Percentiles rank a stretch among this genome's conserved stretches.
Conservation (phyloP, 2,329 filamentous ascomycete species). For the Pezicula radicicola region DNA sequence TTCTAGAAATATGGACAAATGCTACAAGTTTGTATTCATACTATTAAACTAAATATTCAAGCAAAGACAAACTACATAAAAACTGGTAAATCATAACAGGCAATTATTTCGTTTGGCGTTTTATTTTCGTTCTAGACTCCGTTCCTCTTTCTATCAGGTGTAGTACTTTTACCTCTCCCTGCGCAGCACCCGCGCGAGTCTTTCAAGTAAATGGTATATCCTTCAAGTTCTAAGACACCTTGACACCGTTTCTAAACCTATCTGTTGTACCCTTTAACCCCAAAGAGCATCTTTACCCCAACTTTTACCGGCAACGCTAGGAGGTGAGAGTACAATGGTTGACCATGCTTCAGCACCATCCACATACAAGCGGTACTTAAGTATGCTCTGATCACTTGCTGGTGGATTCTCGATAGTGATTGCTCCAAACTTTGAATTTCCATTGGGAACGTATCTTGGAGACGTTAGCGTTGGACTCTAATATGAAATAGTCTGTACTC, state of each 20-base stretch:
- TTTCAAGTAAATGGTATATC: not conserved
- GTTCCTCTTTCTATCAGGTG: too few relatives aligned
- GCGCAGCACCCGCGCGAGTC: not conserved
- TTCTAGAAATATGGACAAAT: too few relatives aligned
- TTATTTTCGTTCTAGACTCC: too few relatives aligned
- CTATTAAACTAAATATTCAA: too few relatives aligned
- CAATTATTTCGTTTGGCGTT: too few relatives aligned
- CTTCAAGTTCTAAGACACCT: not conserved
- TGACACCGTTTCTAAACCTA: not conserved
- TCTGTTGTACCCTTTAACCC: constrained; percentile 14
- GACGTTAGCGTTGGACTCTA: constrained; percentile 15
- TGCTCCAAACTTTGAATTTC: constrained; percentile 85
- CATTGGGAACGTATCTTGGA: constrained; percentile 71
- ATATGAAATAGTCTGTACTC: constrained; percentile 34
- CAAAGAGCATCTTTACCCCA: constrained; percentile 27
- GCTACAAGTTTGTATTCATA: too few relatives aligned
- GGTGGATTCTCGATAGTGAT: constrained; percentile 72
- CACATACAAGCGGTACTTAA: constrained; percentile 80
- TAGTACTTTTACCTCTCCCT: too few relatives aligned
- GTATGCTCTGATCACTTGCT: constrained; percentile 62
- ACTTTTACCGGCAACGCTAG: constrained; percentile 21
- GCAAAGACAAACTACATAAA: too few relatives aligned
- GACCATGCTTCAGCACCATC: constrained; percentile 81
- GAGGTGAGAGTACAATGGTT: constrained; percentile 48
- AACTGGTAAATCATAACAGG: too few relatives aligned